Evolutionary conservation across 345 rosid species (phyloP).

Genomic region (Gossypium stocksii): DNA sequence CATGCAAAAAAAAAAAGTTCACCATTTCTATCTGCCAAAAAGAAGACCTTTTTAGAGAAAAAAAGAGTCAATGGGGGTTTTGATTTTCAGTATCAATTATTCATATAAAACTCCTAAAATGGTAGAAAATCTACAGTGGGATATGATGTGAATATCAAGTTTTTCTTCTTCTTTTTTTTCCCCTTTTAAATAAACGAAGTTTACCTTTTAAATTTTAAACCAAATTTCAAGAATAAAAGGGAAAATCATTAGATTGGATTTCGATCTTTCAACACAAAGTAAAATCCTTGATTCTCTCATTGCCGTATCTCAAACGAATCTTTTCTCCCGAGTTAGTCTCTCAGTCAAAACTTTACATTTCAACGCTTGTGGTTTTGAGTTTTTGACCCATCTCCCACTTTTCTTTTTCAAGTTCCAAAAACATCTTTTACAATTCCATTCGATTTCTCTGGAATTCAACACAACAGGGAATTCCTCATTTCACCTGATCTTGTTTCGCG

Average conservation of each 20-base stretch:
- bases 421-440: neutral
- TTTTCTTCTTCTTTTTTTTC: too few relatives aligned
- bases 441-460: slow-evolving; percentile 1
- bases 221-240: neutral
- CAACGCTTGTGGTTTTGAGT: too few relatives aligned
- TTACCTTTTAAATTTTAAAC: too few relatives aligned
- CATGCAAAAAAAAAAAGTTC: neutral
- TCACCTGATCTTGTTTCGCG: slow-evolving; percentile 1
- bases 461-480: slow-evolving; percentile 2
- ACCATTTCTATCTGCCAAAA: neutral
- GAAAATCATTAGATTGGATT: slow-evolving; percentile 36
- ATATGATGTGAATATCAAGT: too few relatives aligned
- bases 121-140: too few relatives aligned
- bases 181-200: too few relatives aligned
- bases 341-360: slow-evolving; percentile 5
- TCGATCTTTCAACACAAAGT: neutral
- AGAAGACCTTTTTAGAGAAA: neutral
- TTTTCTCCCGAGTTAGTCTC: neutral
- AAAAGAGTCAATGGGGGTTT: neutral
- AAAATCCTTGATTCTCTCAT: slow-evolving; percentile 1
- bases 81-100: too few relatives aligned
- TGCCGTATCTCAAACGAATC: neutral
- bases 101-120: too few relatives aligned
- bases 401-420: neutral
- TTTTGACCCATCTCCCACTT: too few relatives aligned